Evolutionary conservation across 2,329 filamentous ascomycete species (phyloP).

Genomic region (Monosporascus sp.): DNA sequence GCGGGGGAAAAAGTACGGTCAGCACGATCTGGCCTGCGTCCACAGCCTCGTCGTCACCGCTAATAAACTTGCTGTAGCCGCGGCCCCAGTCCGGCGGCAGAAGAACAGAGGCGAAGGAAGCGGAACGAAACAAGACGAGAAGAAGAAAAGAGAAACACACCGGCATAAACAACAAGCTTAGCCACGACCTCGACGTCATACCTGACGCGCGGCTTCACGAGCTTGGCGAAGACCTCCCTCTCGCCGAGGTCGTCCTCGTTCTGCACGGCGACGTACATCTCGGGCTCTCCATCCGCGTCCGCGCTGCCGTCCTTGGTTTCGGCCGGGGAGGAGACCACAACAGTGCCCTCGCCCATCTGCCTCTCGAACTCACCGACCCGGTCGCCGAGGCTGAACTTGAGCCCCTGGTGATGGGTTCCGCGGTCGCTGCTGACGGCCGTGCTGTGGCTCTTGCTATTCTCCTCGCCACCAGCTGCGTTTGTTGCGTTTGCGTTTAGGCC

Average conservation of each 20-base stretch:
- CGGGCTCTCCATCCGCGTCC: conserved; percentile 28
- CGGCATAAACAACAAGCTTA: conserved; percentile 90
- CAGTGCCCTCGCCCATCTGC: conserved; percentile 65
- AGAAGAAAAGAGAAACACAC: conserved; percentile 43
- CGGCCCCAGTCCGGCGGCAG: too few relatives aligned
- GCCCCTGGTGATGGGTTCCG: conserved; percentile 25
- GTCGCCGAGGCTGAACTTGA: conserved; percentile 30
- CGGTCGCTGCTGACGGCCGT: conserved; percentile 4
- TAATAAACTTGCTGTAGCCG: too few relatives aligned
- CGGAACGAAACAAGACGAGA: background rate
- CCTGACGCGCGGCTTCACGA: conserved; percentile 81
- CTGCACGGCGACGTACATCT: conserved; percentile 35
- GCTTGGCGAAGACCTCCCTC: conserved; percentile 74
- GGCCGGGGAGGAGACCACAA: conserved; percentile 29
- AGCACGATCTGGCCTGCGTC: too few relatives aligned
- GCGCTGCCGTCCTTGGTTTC: conserved; percentile 21
- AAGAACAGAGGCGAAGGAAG: background rate
- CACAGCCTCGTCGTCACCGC: too few relatives aligned
- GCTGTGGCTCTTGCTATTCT: conserved; percentile 20
- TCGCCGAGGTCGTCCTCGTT: conserved; percentile 57
- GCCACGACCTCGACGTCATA: conserved; percentile 99
- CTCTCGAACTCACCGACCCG: conserved; percentile 61
- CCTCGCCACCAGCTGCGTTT: conserved; percentile 15
- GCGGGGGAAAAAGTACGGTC: background rate
- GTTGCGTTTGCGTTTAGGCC: conserved; percentile 27